Conservation (phyloP, 352 stramenopile genomes). For the Phytophthora niederhauseri region DNA sequence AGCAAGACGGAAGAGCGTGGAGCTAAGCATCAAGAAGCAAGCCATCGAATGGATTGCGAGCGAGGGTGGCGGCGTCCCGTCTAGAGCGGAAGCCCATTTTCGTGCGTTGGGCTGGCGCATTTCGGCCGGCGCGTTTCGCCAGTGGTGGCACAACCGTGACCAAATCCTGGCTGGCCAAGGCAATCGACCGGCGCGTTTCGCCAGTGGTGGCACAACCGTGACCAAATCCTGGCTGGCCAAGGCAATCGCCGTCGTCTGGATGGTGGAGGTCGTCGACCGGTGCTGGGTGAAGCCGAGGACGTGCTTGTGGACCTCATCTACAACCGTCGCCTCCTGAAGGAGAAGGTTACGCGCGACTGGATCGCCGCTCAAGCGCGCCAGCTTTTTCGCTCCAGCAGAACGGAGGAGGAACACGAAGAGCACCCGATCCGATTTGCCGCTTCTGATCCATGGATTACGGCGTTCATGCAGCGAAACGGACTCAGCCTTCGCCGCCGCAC, state of each 20-base stretch:
- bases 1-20: slow-evolving; percentile 18
- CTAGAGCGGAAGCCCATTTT: slow-evolving; percentile 18
- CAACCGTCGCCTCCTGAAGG: slow-evolving; percentile 7
- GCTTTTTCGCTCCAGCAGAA: slow-evolving; percentile 3
- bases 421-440: slow-evolving; percentile 22
- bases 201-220: slow-evolving; percentile 27
- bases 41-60: slow-evolving; percentile 21
- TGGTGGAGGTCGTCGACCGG: not conserved
- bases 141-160: slow-evolving; percentile 28
- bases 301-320: slow-evolving; percentile 14
- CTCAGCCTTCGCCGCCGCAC: slow-evolving; percentile 18
- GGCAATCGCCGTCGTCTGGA: not conserved
- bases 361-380: not conserved
- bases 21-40: slow-evolving; percentile 17
- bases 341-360: slow-evolving; percentile 26
- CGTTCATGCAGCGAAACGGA: slow-evolving; percentile 29
- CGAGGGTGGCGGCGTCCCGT: not conserved
- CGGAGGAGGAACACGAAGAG: slow-evolving; percentile 13
- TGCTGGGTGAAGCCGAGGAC: slow-evolving; percentile 8
- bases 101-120: slow-evolving; percentile 13
- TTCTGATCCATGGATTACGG: slow-evolving; percentile 28
- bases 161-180: slow-evolving; percentile 13
- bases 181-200: not conserved
- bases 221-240: slow-evolving; percentile 4
- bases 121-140: not conserved